Evolutionary conservation across 768 basidiomycete genomes (phyloP), one percentile per base, ranked within the genome.

Genomic region (Amanita brunnescens): DNA sequence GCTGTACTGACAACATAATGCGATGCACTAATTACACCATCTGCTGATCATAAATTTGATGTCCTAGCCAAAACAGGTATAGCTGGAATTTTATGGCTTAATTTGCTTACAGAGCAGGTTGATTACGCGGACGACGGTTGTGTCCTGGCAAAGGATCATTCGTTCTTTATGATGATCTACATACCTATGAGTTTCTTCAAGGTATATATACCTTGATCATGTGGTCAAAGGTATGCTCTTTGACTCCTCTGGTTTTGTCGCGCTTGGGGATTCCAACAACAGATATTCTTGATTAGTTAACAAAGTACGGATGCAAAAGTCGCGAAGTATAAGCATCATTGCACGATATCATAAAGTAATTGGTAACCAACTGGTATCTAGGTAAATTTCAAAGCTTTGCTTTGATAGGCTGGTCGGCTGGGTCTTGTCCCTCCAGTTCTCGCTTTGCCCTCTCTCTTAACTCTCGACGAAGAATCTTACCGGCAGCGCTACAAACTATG

Each of bases 161-260:
- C 39, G 10, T 40, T 40, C 62, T 61, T 53, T 29, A 77, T 86
- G 83, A 85, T 85, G 81, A 60, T 68, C 70, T 62, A 67, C 64
- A 64, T 69, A 71, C 68, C 67, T 47, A 83, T 84, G 87, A 88
- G 89, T 90, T 90, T 90, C 87, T 90, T 90, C 87, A 89, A 72
- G 87, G 87, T 81, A 83, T 68, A n/a, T n/a, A 86, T 85, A 83
- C 81, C 79, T 71, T 61, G 58, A 52, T 59, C 56, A 52, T 51
- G 26, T 57, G 37, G 57, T 55, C 54, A 58, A 64, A 81, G 84
- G 78, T 66, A 75, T 70, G 87, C 87, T 85, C 85, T 61, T 81
- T 85, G 86, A 86, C 82, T 73, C 68, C 58, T n/a, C n/a, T 77
- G 74, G 76, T 54, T 48, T 53, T 54, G 47, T 18, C 46, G 2